Conservation (phyloP, 208 protist species). For the Wallacemonas collosoma region DNA sequence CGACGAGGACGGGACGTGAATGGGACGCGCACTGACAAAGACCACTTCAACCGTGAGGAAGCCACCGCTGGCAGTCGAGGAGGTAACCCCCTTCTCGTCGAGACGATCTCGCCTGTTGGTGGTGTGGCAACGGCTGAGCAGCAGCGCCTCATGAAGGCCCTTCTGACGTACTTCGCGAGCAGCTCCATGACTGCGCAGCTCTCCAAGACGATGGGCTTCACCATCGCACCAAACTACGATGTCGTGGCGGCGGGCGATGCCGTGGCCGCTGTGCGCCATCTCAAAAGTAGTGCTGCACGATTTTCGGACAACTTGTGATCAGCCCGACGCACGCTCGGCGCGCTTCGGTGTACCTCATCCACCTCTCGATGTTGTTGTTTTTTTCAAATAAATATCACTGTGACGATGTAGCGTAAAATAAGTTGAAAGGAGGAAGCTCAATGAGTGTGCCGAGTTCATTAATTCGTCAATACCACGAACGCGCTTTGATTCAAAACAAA, state of each 20-base stretch:
- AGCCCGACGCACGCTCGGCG: no score
- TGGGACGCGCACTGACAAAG: no score
- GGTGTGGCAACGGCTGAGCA: conserved; percentile 46
- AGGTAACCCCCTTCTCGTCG: conserved; percentile 12
- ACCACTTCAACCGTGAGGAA: neutral
- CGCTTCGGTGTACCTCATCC: no score
- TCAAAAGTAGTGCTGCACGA: conserved; percentile 15
- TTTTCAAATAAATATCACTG: no score
- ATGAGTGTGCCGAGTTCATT: no score
- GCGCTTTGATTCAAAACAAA: no score
- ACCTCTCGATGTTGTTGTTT: no score
- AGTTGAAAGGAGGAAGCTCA: no score
- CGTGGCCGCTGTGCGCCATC: conserved; percentile 31
- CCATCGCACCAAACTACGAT: conserved; percentile 53
- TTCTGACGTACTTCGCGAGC: conserved; percentile 42
- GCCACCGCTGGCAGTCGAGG: neutral
- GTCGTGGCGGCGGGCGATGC: conserved; percentile 39
- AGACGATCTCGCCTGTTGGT: conserved; percentile 30
- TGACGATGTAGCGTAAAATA: no score
- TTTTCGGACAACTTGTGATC: conserved; percentile 19
- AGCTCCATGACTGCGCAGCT: conserved; percentile 37
- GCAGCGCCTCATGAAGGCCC: conserved; percentile 47
- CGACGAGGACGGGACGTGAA: no score
- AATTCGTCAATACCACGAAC: no score
- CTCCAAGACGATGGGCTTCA: conserved; percentile 46